Evolutionary conservation across 139 green algal genomes (phyloP).

Genomic region (Closterium sp.): DNA sequence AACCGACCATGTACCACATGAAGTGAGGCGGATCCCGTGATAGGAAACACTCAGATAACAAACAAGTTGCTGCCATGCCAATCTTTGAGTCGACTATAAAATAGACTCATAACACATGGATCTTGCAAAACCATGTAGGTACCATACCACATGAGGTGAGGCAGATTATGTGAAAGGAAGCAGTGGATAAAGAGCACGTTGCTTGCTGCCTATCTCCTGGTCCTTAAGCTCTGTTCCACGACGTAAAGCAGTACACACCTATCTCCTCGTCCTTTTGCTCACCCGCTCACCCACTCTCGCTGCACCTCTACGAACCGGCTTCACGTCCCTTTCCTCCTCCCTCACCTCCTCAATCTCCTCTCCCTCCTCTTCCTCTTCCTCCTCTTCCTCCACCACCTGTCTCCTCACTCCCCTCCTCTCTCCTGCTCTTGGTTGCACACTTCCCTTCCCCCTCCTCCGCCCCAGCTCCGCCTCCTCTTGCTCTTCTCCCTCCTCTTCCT

Average conservation of each 20-base stretch:
- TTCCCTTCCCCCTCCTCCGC: not conserved
- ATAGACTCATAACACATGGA: too few relatives aligned
- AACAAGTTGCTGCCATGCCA: too few relatives aligned
- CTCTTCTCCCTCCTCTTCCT: not conserved
- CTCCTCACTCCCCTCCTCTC: not conserved
- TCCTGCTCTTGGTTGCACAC: not conserved
- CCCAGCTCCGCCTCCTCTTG: not conserved
- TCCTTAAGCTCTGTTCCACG: too few relatives aligned
- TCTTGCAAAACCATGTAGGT: too few relatives aligned
- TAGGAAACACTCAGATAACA: too few relatives aligned
- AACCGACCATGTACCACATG: too few relatives aligned
- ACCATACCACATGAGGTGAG: too few relatives aligned
- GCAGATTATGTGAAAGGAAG: too few relatives aligned
- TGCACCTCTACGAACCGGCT: not conserved
- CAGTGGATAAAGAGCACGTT: too few relatives aligned
- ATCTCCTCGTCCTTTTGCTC: slow-evolving; percentile 11
- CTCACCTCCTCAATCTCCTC: not conserved
- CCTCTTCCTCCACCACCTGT: not conserved
- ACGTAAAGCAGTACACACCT: too few relatives aligned
- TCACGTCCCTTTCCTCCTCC: slow-evolving; percentile 4
- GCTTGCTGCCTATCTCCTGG: not conserved
- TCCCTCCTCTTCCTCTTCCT: not conserved
- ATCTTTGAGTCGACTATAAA: too few relatives aligned
- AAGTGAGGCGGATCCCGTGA: too few relatives aligned
- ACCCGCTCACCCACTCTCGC: not conserved